A percentile compares a stretch with the other conserved stretches of the same genome.
These are phyloP conservation scores for Chondrostereum purpureum DNA, from an alignment of 1,284 basidiomycete genomes.

Conservation along the genomic window DNA sequence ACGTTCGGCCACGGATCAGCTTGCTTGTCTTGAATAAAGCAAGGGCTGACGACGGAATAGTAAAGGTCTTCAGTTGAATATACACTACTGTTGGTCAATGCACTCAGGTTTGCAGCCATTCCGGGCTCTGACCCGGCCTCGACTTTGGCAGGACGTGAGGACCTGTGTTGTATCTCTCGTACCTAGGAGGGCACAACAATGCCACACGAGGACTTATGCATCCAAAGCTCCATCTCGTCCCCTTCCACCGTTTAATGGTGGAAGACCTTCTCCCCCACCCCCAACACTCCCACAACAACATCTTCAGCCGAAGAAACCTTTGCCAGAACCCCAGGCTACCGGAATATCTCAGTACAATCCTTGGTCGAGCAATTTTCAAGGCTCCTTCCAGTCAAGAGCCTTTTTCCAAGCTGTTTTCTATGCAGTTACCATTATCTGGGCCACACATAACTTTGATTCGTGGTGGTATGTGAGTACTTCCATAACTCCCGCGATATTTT, in stretches of 20 bases:
- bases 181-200: no score
- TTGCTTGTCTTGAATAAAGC: no score
- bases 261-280: background rate
- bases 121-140: no score
- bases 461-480: constrained; percentile 24
- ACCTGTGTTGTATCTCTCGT: no score
- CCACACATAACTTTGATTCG: constrained; percentile 21
- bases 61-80: no score
- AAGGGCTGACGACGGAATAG: no score
- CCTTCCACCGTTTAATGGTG: no score
- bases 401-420: constrained; percentile 29
- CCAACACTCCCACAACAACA: background rate
- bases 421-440: constrained; percentile 25
- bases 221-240: background rate
- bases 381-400: constrained; percentile 22
- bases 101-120: no score
- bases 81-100: no score
- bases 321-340: background rate
- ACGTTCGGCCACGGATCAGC: no score
- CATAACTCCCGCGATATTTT: background rate
- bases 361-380: constrained; percentile 30
- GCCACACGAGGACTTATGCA: no score
- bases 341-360: constrained; percentile 25
- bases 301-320: constrained; percentile 4
- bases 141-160: no score